These are phyloP conservation scores for Cystobasidium pallidum DNA, from an alignment of 1,284 basidiomycete species.

Conservation along the genomic window DNA sequence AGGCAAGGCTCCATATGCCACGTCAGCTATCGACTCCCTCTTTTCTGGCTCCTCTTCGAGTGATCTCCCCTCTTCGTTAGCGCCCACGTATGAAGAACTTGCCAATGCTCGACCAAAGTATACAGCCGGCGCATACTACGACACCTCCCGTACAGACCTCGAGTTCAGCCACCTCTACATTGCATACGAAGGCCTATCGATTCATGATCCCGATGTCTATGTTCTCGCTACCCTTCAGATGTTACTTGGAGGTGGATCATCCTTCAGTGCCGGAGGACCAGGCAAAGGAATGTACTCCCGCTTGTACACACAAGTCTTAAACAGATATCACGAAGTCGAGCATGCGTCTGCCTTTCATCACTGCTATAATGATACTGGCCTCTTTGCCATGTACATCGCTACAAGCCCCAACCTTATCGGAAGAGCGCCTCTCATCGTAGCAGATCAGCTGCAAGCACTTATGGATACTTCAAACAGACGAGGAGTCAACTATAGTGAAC, in stretches of 20 bases:
- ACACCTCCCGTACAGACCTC: constrained; percentile 66
- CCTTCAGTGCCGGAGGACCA: constrained; percentile 93
- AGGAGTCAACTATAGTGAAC: constrained; percentile 68
- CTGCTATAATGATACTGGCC: constrained; percentile 90
- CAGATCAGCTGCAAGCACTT: constrained; percentile 69
- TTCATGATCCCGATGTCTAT: constrained; percentile 93
- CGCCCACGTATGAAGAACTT: constrained; percentile 56
- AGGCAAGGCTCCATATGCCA: constrained; percentile 49
- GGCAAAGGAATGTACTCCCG: constrained; percentile 99
- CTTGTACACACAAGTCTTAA: constrained; percentile 95
- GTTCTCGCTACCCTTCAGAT: constrained; percentile 93
- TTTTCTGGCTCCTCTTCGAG: constrained; percentile 15
- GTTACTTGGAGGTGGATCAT: constrained; percentile 90
- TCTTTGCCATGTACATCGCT: constrained; percentile 92
- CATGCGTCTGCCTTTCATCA: constrained; percentile 98
- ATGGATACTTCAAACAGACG: constrained; percentile 54
- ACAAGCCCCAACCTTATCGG: constrained; percentile 71
- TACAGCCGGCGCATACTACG: constrained; percentile 77
- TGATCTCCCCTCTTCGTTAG: constrained; percentile 45
- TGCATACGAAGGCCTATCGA: constrained; percentile 87
- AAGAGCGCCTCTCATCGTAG: constrained; percentile 79
- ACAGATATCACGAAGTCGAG: constrained; percentile 91
- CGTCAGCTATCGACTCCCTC: constrained; percentile 42
- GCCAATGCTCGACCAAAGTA: constrained; percentile 67
- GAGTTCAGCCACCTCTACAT: constrained; percentile 94